Conservation (phyloP, 139 green algal species). For the Coccomyxa sp. region DNA sequence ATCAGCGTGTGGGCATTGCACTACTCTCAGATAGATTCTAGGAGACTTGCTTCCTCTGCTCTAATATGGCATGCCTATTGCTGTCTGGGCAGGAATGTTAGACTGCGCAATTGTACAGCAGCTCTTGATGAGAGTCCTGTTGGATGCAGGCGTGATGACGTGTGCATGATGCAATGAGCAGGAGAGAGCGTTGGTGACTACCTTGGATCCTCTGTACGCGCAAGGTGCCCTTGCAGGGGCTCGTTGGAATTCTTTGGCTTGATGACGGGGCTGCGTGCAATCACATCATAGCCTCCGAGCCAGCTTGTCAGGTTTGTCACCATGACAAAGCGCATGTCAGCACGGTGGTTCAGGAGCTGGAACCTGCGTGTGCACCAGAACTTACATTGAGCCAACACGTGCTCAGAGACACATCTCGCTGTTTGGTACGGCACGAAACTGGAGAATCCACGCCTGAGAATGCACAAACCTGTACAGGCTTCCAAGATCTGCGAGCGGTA, state of each 20-base stretch:
- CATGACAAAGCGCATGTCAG: conserved; percentile 41
- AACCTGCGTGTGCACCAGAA: too few relatives aligned
- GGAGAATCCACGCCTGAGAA: not conserved
- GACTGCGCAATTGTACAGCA: too few relatives aligned
- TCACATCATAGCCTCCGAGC: conserved; percentile 8
- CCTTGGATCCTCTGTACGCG: conserved; percentile 15
- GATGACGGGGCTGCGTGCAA: conserved; percentile 24
- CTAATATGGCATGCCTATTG: too few relatives aligned
- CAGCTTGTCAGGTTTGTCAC: conserved; percentile 35
- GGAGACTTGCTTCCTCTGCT: too few relatives aligned
- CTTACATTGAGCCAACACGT: too few relatives aligned
- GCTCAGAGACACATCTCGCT: not conserved
- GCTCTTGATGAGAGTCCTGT: too few relatives aligned
- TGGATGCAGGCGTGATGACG: too few relatives aligned
- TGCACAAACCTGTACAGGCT: not conserved
- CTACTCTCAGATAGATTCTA: too few relatives aligned
- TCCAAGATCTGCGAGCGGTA: not conserved
- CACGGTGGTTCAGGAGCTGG: conserved; percentile 53
- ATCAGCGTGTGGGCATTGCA: too few relatives aligned
- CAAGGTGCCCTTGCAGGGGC: conserved; percentile 41
- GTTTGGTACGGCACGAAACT: not conserved
- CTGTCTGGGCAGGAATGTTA: too few relatives aligned
- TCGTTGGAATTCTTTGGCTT: conserved; percentile 31
- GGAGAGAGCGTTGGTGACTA: too few relatives aligned
- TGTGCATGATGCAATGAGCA: too few relatives aligned